Evolutionary conservation across 805 yeast species (phyloP).

Genomic region (Starmerella gropengiesseri): DNA sequence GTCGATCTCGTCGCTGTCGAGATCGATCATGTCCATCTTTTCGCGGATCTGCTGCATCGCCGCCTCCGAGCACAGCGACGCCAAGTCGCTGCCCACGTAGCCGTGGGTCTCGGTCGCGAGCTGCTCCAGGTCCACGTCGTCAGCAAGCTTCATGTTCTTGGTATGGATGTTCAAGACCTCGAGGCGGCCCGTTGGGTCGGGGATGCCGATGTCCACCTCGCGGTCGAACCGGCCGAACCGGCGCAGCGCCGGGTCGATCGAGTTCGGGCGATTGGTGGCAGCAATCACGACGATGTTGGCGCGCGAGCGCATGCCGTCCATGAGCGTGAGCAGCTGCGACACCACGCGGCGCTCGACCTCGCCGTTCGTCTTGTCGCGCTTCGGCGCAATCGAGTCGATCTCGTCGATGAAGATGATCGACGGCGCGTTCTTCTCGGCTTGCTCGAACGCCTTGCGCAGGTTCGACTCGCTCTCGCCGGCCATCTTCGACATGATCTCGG

Average conservation of each 20-base stretch:
- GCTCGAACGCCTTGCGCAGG: slow-evolving; percentile 95
- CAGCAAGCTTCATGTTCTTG: slow-evolving; percentile 93
- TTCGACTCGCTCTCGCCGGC: slow-evolving; percentile 99
- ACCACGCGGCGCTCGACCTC: slow-evolving; percentile 99
- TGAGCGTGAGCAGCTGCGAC: slow-evolving; percentile 88
- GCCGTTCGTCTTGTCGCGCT: slow-evolving; percentile 99
- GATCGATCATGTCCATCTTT: slow-evolving; percentile 94
- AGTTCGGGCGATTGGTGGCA: slow-evolving; percentile 84
- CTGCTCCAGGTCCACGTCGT: slow-evolving; percentile 89
- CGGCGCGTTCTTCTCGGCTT: slow-evolving; percentile 98
- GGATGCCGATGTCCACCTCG: slow-evolving; percentile 82
- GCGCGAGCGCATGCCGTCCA: slow-evolving; percentile 99
- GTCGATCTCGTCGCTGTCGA: slow-evolving; percentile 92
- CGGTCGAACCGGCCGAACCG: slow-evolving; percentile 80
- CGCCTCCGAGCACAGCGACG: slow-evolving; percentile 98
- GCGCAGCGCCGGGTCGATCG: slow-evolving; percentile 76
- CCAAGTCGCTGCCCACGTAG: slow-evolving; percentile 98
- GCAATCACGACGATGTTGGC: slow-evolving; percentile 97
- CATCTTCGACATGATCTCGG: slow-evolving; percentile 99
- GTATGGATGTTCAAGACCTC: slow-evolving; percentile 96
- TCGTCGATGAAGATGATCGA: slow-evolving; percentile 96
- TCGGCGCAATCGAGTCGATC: slow-evolving; percentile 97
- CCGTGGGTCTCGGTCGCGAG: slow-evolving; percentile 98
- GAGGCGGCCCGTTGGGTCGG: slow-evolving; percentile 96
- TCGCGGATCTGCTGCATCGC: slow-evolving; percentile 99